Conservation (phyloP, 1,139 yeast species). For the Zhuliangozyma blackwelliae region DNA sequence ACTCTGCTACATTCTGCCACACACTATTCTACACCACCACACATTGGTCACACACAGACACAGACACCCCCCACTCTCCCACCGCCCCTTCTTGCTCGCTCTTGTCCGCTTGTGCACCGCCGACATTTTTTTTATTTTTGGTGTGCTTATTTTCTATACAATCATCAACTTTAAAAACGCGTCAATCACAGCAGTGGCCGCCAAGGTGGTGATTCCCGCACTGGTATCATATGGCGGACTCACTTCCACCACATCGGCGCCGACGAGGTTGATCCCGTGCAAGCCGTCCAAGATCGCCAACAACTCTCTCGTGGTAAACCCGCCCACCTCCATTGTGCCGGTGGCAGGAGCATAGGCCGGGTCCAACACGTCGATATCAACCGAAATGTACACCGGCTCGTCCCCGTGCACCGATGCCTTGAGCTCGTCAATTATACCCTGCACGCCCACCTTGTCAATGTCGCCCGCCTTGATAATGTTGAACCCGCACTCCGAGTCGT, state of each 20-base stretch:
- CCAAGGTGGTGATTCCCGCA: slow-evolving; percentile 46
- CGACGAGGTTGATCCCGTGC: slow-evolving; percentile 42
- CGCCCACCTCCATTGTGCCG: slow-evolving; percentile 56
- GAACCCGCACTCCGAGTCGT: slow-evolving; percentile 50
- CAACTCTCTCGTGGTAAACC: slow-evolving; percentile 49
- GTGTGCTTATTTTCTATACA: not conserved
- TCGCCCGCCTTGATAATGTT: slow-evolving; percentile 44
- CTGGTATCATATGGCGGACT: slow-evolving; percentile 51
- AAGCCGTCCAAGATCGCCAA: slow-evolving; percentile 44
- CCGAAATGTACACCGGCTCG: slow-evolving; percentile 45
- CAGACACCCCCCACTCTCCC: too few species aligned
- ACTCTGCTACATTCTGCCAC: too few species aligned
- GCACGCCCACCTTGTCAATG: slow-evolving; percentile 41
- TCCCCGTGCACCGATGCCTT: slow-evolving; percentile 13
- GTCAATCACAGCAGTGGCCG: slow-evolving; percentile 53
- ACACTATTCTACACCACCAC: too few species aligned
- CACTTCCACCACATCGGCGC: slow-evolving; percentile 58
- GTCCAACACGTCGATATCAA: slow-evolving; percentile 55
- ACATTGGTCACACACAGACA: too few species aligned
- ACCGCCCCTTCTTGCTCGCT: too few species aligned
- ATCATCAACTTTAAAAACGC: slow-evolving; percentile 45
- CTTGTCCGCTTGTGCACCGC: too few species aligned
- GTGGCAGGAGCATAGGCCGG: slow-evolving; percentile 55
- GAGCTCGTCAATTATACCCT: slow-evolving; percentile 34
- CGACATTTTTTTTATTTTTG: too few species aligned